Percentiles rank a stretch among this genome's conserved stretches.
phyloP scores from a whole-genome alignment of 73 alveolate genomes.

The Symbiodinium natans region DNA sequence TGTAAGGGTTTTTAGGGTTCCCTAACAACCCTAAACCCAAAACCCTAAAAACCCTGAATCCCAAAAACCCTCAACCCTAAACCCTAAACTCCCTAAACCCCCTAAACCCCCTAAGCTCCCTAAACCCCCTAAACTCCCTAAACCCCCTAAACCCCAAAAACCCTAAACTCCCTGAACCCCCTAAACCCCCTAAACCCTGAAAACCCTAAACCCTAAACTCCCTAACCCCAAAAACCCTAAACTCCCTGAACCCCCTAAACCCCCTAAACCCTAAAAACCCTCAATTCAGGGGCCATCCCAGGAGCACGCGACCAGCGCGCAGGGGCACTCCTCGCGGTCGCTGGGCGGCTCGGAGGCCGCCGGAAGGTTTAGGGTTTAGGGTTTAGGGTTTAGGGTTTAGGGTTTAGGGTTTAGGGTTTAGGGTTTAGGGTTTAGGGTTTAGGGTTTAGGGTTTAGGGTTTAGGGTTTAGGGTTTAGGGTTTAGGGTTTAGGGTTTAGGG shows the following conservation, averaged over 20 bases:
- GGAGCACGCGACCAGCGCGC: neutral
- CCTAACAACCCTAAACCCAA: too few relatives aligned
- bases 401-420: neutral
- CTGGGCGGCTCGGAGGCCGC: neutral
- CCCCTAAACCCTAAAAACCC: too few relatives aligned
- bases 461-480: neutral
- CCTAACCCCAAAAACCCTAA: neutral
- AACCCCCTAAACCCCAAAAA: too few relatives aligned
- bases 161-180: too few relatives aligned
- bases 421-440: neutral
- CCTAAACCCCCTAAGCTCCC: neutral
- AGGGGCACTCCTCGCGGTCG: neutral
- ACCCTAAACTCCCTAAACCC: neutral
- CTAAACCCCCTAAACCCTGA: neutral
- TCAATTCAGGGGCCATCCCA: too few relatives aligned
- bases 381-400: neutral
- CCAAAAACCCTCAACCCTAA: neutral
- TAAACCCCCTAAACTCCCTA: too few relatives aligned
- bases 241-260: too few relatives aligned
- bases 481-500: neutral
- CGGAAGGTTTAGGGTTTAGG: neutral
- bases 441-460: neutral
- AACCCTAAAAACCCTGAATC: neutral
- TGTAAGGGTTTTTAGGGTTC: too few relatives aligned
- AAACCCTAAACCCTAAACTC: neutral